Evolutionary conservation across 805 yeast genomes (phyloP).

Genomic region (Cyberlindnera lachancei): DNA sequence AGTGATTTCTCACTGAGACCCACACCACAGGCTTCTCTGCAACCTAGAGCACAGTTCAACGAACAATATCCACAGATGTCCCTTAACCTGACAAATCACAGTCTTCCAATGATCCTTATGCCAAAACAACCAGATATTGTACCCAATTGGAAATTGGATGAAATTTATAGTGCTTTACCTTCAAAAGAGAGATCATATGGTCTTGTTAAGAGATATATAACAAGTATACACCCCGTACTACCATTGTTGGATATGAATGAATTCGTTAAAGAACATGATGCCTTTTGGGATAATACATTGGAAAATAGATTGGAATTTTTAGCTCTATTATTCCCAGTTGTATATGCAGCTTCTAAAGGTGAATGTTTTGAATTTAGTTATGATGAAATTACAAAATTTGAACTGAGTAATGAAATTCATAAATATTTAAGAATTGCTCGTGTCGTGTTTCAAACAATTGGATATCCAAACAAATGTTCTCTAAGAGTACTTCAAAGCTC

Average conservation of each 20-base stretch:
- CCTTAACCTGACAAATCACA: conserved; percentile 17
- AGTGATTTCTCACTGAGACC: conserved; percentile 18
- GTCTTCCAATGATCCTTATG: conserved; percentile 19
- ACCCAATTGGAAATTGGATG: conserved; percentile 22
- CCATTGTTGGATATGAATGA: conserved; percentile 43
- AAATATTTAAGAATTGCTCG: conserved; percentile 42
- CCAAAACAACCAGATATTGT: conserved; percentile 19
- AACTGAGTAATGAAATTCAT: conserved; percentile 37
- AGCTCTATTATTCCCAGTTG: conserved; percentile 42
- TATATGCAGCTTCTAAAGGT: conserved; percentile 52
- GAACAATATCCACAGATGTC: conserved; percentile 7
- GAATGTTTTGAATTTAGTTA: conserved; percentile 53
- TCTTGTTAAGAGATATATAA: conserved; percentile 39
- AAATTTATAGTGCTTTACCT: conserved; percentile 39
- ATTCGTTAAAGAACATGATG: conserved; percentile 38
- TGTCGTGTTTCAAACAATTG: conserved; percentile 41
- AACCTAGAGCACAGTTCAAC: conserved; percentile 11
- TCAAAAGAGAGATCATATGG: conserved; percentile 37
- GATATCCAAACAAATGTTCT: conserved; percentile 39
- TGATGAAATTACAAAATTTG: conserved; percentile 23
- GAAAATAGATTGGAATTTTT: conserved; percentile 36
- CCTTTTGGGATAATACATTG: conserved; percentile 35
- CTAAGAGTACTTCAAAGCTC: conserved; percentile 38
- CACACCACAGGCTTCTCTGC: conserved; percentile 14
- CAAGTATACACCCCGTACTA: conserved; percentile 48